A percentile compares a stretch with the other conserved stretches of the same genome.
These are phyloP conservation scores for Alternaria sp. DNA, from an alignment of 2,329 filamentous ascomycete genomes.

Conservation along the genomic window DNA sequence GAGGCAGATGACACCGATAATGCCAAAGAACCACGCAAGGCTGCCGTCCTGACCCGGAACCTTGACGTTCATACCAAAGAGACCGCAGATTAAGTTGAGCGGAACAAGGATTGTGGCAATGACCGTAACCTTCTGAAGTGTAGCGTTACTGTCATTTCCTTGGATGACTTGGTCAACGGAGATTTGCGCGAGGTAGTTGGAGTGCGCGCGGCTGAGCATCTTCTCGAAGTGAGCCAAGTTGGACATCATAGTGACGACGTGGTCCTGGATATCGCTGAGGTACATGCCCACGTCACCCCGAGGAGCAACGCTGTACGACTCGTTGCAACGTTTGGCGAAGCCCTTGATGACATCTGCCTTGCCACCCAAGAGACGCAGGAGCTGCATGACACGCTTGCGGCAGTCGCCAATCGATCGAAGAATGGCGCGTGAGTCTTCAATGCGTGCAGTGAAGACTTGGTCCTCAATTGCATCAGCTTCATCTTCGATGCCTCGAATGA, in stretches of 20 bases:
- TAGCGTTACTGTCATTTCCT: conserved; percentile 86
- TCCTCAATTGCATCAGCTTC: conserved; percentile 96
- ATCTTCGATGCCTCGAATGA: conserved; percentile 84
- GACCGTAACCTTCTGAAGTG: conserved; percentile 93
- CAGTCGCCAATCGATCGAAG: conserved; percentile 87
- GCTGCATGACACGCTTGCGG: conserved; percentile 92
- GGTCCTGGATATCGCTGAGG: conserved; percentile 96
- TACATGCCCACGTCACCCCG: conserved; percentile 97
- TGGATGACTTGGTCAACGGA: conserved; percentile 90
- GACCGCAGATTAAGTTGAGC: conserved; percentile 87
- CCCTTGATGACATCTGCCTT: conserved; percentile 99
- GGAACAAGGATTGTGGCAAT: conserved; percentile 96
- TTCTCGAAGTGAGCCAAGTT: conserved; percentile 97
- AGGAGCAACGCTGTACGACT: conserved; percentile 93
- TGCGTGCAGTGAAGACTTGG: conserved; percentile 89
- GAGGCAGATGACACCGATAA: conserved; percentile 63
- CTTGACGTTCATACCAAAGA: conserved; percentile 87
- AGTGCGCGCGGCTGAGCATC: conserved; percentile 92
- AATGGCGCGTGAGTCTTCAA: conserved; percentile 88
- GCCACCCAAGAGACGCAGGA: conserved; percentile 91
- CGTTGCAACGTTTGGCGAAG: conserved; percentile 98
- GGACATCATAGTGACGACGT: conserved; percentile 99
- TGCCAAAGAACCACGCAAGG: conserved; percentile 68
- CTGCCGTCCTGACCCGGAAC: conserved; percentile 69
- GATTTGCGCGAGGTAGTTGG: conserved; percentile 95